Evolutionary conservation across 345 rosid species (phyloP), one percentile per base, ranked within the genome.

Genomic region (Pistacia atlantica): DNA sequence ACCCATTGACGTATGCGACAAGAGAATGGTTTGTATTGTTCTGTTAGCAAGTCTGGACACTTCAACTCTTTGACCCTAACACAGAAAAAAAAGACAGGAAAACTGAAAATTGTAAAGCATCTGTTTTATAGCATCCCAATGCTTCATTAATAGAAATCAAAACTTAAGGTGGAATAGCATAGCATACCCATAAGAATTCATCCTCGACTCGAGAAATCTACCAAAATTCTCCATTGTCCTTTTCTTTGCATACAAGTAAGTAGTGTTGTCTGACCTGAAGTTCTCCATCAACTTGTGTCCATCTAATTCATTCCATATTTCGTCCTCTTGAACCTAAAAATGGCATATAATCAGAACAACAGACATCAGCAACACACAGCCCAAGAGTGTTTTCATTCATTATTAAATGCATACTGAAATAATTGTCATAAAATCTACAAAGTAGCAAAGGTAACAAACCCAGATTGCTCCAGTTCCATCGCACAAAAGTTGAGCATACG

Each of bases 1-100:
- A 91, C 65, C 94, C 97, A 93, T 67, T 88, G 90, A 75, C 71
- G 87, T 51, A 89, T 17, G 11, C 75, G 87, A 62, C 98, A 93
- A 11, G 90, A 75, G 59, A 86, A 28, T 5, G 98, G 92, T 83
- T 88, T 91, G 86, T 89, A 90, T 69, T 64, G 71, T 82, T 88
- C 90, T 6, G 86, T 87, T 56, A 89, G 38, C 16, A 72, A 74
- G 65, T 93, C 92, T 48, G 97, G 95, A 80, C 98, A 95, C 81
- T 89, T 95, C 78, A 91, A 82, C 84, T 91, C 98, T 57, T 76
- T 84, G 56, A 74, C 83, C 85, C 97, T 95, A 74, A 59, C 18
- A 70, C 65, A 20, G 60, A 65, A 57, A 13, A 42, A n/a, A 74
- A 57, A 54, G 63, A 56, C 9, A 61, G 52, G 55, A 16, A 45